Evolutionary conservation across 2,329 filamentous ascomycete species (phyloP), one percentile per base, ranked within the genome.

Genomic region (Paraphoma sp.): DNA sequence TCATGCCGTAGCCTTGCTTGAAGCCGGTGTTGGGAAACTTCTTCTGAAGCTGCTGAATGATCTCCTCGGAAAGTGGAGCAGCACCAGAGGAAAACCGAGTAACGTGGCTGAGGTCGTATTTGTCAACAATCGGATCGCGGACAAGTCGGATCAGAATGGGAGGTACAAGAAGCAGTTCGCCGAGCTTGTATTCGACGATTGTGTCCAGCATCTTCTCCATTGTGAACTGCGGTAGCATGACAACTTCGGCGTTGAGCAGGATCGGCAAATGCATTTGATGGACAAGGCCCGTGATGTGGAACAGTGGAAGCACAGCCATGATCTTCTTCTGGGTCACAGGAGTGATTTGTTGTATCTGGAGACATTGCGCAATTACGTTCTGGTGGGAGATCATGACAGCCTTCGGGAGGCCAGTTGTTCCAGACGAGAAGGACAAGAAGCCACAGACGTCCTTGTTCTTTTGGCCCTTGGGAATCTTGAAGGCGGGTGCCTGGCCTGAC

Each of bases 1-100:
- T 90, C 86, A 90, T 89, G 29, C 87, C 87, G 64, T 89, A 89
- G 1, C 86, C 86, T 66, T 89, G 87, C 63, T 86, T 86, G 72
- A 89, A 87, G 0, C 85, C 85, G 0, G 83, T 86, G 1, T 81
- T 75, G 0, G 86, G 87, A 64, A 88, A 89, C 46, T 81, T 82
- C 57, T 80, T 77, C 54, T 84, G 73, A 12, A 89, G 76, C 23
- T 83, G 78, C 23, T 83, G 80, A 14, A 89, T 78, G 51, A 89
- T 83, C 67, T 89, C 79, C 57, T 82, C 82, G 18, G 82, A 81
- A 2, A 87, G 64, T 0, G 87, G 87, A 0, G 87, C 87, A 0
- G 87, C 86, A 7, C 87, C 87, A 1, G 82, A 86, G 0, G 82
- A 84, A 69, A 89, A 86, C 0, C 84, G 79, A 23, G 77, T 78